phyloP scores from a whole-genome alignment of 441 rosid genomes.

The Gossypium schwendimanii region DNA sequence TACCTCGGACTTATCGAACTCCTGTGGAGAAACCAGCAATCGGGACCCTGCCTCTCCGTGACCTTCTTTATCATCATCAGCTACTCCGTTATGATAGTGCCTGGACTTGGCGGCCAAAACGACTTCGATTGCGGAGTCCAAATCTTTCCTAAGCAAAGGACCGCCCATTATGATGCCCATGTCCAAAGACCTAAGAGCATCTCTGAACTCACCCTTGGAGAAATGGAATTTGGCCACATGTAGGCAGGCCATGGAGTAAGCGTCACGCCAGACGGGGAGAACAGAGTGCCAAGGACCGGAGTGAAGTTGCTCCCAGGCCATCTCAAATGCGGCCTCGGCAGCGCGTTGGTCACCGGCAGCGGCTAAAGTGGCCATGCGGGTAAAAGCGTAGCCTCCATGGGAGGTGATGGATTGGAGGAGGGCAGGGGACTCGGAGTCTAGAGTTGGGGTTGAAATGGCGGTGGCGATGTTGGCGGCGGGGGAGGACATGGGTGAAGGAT shows the following conservation, averaged over 20 bases:
- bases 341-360: constrained; percentile 65
- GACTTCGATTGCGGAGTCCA: constrained; percentile 53
- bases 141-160: constrained; percentile 55
- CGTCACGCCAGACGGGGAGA: constrained; percentile 90
- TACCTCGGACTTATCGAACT: constrained; percentile 57
- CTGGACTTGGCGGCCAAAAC: constrained; percentile 40
- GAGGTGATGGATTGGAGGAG: constrained; percentile 58
- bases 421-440: constrained; percentile 50
- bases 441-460: constrained; percentile 54
- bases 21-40: constrained; percentile 13
- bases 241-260: constrained; percentile 88
- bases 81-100: constrained; percentile 19
- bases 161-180: constrained; percentile 98
- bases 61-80: constrained; percentile 19
- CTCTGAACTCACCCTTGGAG: constrained; percentile 51
- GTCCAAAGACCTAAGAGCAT: constrained; percentile 75
- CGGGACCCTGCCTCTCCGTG: constrained; percentile 12
- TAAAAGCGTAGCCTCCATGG: constrained; percentile 83
- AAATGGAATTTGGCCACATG: constrained; percentile 59
- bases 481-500: background rate
- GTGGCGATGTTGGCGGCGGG: constrained; percentile 6
- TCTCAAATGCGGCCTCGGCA: constrained; percentile 90
- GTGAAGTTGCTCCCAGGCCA: constrained; percentile 99
- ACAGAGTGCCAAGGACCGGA: constrained; percentile 97
- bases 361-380: constrained; percentile 64